Conservation (phyloP, 345 rosid genomes). For the Melastoma malabathricum region DNA sequence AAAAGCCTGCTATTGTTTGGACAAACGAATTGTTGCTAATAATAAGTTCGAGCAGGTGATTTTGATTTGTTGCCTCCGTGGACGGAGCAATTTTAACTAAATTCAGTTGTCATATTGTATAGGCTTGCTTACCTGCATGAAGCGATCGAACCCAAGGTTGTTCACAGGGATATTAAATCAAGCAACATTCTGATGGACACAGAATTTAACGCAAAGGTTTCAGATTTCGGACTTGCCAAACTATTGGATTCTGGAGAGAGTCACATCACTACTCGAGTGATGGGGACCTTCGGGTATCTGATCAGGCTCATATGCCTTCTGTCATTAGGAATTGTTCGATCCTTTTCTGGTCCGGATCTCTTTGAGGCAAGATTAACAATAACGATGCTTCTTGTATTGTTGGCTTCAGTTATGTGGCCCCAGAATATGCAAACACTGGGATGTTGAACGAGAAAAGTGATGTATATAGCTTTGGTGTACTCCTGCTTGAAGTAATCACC, state of each 20-base stretch:
- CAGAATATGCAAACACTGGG: slow-evolving; percentile 89
- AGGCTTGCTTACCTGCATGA: slow-evolving; percentile 98
- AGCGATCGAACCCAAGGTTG: slow-evolving; percentile 96
- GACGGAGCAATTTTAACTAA: neutral
- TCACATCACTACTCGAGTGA: slow-evolving; percentile 90
- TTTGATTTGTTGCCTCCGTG: neutral
- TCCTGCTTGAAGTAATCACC: slow-evolving; percentile 82
- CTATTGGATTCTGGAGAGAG: slow-evolving; percentile 81
- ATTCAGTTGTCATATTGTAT: slow-evolving; percentile 8
- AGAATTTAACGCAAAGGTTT: slow-evolving; percentile 76
- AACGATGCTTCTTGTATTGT: no score
- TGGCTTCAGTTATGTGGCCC: slow-evolving; percentile 77
- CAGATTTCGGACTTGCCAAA: slow-evolving; percentile 98
- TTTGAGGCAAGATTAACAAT: no score
- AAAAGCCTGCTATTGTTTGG: neutral
- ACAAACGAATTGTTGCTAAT: no score
- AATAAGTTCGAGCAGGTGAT: no score
- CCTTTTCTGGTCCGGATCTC: no score
- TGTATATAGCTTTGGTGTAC: slow-evolving; percentile 88
- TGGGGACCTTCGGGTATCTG: slow-evolving; percentile 96
- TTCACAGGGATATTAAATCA: slow-evolving; percentile 90
- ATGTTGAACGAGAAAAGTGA: slow-evolving; percentile 95
- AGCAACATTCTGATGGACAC: slow-evolving; percentile 89
- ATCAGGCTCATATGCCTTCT: slow-evolving; percentile 4
- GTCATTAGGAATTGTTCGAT: slow-evolving; percentile 3